phyloP scores from a whole-genome alignment of 2,329 filamentous ascomycete species.

The Colletotrichum abscissum region DNA sequence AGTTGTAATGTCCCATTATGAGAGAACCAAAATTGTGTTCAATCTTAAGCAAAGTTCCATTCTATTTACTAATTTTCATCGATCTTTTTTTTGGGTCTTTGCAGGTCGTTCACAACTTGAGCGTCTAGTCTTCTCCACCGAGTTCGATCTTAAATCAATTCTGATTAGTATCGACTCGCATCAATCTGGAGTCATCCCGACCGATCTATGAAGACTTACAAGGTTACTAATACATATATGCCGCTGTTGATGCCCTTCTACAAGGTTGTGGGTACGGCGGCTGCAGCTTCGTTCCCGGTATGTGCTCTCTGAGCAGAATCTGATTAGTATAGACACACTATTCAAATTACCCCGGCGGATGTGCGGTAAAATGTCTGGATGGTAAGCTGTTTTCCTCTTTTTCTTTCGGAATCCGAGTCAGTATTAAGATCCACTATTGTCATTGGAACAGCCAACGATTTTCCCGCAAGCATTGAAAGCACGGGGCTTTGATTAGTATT shows the following conservation, averaged over 20 bases:
- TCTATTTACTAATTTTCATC: too few species aligned
- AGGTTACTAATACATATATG: neutral
- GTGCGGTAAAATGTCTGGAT: neutral
- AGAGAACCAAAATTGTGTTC: too few species aligned
- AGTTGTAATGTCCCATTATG: too few species aligned
- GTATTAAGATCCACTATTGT: neutral
- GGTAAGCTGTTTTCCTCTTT: neutral
- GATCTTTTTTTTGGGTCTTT: too few species aligned
- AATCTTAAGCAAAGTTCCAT: too few species aligned
- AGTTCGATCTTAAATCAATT: too few species aligned
- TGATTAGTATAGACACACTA: neutral
- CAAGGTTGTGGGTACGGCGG: too few species aligned
- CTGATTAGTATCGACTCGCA: neutral
- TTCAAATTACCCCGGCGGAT: neutral
- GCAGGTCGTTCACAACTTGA: too few species aligned
- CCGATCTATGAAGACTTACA: neutral
- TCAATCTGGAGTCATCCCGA: neutral
- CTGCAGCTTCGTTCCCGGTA: neutral
- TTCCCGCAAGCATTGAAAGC: neutral
- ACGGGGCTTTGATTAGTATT: neutral
- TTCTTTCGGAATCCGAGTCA: neutral
- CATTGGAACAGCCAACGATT: neutral
- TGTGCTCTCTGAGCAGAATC: neutral
- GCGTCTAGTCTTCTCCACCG: too few species aligned
- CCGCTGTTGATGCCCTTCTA: neutral